phyloP scores from a whole-genome alignment of 768 basidiomycete genomes.

The Leucocoprinus sp. region DNA sequence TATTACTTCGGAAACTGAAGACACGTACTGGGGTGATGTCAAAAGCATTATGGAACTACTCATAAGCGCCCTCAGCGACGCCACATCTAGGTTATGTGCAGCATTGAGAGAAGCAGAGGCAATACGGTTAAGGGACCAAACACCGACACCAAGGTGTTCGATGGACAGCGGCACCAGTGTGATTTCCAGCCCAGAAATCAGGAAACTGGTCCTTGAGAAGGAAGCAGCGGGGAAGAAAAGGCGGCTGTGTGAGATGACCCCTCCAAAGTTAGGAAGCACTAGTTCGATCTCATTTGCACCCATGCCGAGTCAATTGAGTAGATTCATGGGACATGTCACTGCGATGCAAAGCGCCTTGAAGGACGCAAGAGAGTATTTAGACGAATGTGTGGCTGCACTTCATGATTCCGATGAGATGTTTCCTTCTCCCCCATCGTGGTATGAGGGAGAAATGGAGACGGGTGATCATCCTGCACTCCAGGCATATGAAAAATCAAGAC shows the following conservation, averaged over 20 bases:
- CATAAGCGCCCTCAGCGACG: conserved; percentile 59
- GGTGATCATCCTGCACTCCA: conserved; percentile 45
- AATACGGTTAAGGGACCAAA: conserved; percentile 41
- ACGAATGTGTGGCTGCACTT: conserved; percentile 51
- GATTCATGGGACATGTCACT: conserved; percentile 69
- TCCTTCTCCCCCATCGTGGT: conserved; percentile 13
- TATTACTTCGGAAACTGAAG: conserved; percentile 38
- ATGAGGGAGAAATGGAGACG: conserved; percentile 11
- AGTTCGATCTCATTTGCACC: conserved; percentile 55
- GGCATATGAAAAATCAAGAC: conserved; percentile 68
- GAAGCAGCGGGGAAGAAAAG: conserved; percentile 4
- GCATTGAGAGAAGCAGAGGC: conserved; percentile 56
- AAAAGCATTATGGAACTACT: conserved; percentile 65
- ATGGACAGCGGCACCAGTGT: conserved; percentile 8
- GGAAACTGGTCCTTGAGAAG: conserved; percentile 8
- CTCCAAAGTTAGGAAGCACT: conserved; percentile 9
- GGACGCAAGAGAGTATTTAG: conserved; percentile 62
- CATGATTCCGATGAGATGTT: conserved; percentile 30
- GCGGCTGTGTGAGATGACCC: conserved; percentile 8
- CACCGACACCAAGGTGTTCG: conserved; percentile 29
- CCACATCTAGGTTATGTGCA: conserved; percentile 50
- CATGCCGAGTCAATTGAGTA: conserved; percentile 55
- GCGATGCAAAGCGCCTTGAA: conserved; percentile 60
- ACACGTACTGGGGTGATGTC: conserved; percentile 81
- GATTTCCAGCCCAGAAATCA: conserved; percentile 1